Conservation (phyloP, 1,284 basidiomycete species). For the Trichosporon inkin region DNA sequence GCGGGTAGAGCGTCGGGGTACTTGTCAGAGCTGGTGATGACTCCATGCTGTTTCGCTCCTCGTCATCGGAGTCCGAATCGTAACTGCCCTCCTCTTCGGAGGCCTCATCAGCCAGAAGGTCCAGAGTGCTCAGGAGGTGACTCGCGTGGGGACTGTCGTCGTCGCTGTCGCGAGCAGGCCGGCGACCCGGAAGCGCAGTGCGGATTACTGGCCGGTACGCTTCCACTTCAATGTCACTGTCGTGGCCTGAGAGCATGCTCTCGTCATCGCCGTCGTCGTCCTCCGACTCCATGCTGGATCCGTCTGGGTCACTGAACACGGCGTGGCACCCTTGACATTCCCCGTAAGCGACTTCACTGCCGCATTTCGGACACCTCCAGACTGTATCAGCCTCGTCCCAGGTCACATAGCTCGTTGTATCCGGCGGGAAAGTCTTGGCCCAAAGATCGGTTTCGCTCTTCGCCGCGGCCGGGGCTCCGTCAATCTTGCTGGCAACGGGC, state of each 20-base stretch:
- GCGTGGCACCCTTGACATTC: conserved; percentile 34
- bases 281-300: conserved; percentile 2
- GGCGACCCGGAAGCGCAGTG: background rate
- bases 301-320: conserved; percentile 27
- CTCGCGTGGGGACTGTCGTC: background rate
- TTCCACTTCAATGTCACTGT: background rate
- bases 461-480: background rate
- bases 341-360: conserved; percentile 34
- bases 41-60: background rate
- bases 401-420: conserved; percentile 29
- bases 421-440: conserved; percentile 32
- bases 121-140: background rate
- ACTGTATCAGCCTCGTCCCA: conserved; percentile 32
- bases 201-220: background rate
- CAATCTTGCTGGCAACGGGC: conserved; percentile 16
- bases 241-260: background rate
- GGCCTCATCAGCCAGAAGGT: conserved; percentile 10
- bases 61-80: background rate
- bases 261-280: background rate
- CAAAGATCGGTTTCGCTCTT: conserved; percentile 30
- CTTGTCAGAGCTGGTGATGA: background rate
- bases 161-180: background rate
- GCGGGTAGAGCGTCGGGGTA: background rate
- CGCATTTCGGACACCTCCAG: conserved; percentile 38
- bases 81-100: conserved; percentile 7